These are phyloP conservation scores for Pseudoscleropodium purum DNA, from an alignment of 225 moss, liverwort and hornwort species.

Conservation along the genomic window DNA sequence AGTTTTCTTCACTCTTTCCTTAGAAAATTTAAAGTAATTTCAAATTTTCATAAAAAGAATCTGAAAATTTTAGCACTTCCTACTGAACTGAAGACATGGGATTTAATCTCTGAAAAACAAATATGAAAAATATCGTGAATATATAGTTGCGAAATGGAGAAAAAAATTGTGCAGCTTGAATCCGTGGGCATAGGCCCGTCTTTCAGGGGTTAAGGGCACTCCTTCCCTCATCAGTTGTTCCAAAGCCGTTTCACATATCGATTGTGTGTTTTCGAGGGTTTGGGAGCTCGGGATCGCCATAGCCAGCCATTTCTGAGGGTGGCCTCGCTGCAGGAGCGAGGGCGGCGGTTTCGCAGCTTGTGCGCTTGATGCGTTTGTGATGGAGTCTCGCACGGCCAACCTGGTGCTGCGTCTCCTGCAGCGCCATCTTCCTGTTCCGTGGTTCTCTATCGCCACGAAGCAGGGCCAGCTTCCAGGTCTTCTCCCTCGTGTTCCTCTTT, in stretches of 20 bases:
- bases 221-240: too few relatives aligned
- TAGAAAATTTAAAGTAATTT: neutral
- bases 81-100: accelerated
- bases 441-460: neutral
- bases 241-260: neutral
- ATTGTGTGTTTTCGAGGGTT: neutral
- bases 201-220: neutral
- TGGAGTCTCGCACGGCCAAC: constrained; percentile 34
- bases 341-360: neutral
- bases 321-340: neutral
- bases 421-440: constrained; percentile 34
- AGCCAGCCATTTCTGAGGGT: neutral
- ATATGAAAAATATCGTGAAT: too few relatives aligned
- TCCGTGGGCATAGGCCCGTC: neutral
- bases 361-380: constrained; percentile 8
- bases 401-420: constrained; percentile 48
- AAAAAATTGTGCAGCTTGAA: neutral
- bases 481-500: constrained; percentile 7
- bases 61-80: neutral
- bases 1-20: neutral
- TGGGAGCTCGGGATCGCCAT: neutral
- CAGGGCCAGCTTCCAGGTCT: constrained; percentile 13
- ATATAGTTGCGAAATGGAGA: too few relatives aligned
- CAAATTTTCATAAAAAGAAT: neutral
- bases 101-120: neutral